Conservation (phyloP, 2,329 filamentous ascomycete species). For the Trematosphaeria pertusa region DNA sequence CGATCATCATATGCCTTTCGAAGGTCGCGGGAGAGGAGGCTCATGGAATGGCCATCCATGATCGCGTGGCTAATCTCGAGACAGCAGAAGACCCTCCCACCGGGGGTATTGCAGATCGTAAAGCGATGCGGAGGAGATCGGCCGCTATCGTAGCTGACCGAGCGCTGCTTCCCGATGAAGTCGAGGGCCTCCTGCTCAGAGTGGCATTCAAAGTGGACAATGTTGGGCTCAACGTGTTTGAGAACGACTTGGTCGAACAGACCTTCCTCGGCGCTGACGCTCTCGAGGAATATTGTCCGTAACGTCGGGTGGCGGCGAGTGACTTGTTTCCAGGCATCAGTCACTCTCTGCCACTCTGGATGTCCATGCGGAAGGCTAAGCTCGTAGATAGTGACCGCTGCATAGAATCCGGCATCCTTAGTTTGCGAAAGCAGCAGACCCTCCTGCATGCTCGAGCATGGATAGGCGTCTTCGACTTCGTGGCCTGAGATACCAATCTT, state of each 20-base stretch:
- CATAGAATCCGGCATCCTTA: constrained; percentile 41
- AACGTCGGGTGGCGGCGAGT: constrained; percentile 37
- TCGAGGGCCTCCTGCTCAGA: constrained; percentile 28
- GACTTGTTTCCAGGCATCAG: constrained; percentile 37
- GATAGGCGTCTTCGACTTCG: constrained; percentile 51
- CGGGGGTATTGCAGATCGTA: constrained; percentile 35
- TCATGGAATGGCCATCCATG: constrained; percentile 46
- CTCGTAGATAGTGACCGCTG: constrained; percentile 40
- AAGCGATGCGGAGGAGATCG: constrained; percentile 41
- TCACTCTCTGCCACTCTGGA: constrained; percentile 23
- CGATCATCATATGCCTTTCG: constrained; percentile 32
- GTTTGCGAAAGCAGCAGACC: constrained; percentile 39
- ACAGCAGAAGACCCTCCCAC: constrained; percentile 31
- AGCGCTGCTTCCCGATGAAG: constrained; percentile 30
- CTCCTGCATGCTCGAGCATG: constrained; percentile 43
- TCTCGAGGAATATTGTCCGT: constrained; percentile 43
- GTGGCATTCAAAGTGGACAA: constrained; percentile 30
- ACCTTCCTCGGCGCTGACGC: constrained; percentile 35
- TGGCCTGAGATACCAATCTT: constrained; percentile 43
- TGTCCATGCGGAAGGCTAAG: constrained; percentile 20
- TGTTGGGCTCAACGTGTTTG: constrained; percentile 30
- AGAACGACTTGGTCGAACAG: constrained; percentile 44
- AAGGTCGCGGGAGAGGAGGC: constrained; percentile 37
- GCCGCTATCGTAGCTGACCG: constrained; percentile 30
- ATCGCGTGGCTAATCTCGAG: constrained; percentile 45